A percentile compares a stretch with the other conserved stretches of the same genome.
Evolutionary conservation across 305 asterid species (phyloP).

Genomic region (Rubia balearica): DNA sequence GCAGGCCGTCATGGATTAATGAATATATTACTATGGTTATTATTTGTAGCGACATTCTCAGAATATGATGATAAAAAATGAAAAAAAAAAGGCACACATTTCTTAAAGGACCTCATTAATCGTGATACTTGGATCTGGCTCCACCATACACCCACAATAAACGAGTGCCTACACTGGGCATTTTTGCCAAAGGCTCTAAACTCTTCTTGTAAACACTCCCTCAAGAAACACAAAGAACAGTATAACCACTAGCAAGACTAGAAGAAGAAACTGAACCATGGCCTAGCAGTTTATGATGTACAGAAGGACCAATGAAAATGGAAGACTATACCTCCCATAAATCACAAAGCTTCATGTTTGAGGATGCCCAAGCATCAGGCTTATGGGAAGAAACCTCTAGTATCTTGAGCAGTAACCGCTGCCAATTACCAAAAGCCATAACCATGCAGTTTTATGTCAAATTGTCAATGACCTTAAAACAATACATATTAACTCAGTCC

Average conservation of each 20-base stretch:
- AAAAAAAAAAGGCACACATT: background rate
- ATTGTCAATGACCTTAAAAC: background rate
- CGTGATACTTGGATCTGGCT: background rate
- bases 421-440: conserved; percentile 22
- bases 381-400: conserved; percentile 29
- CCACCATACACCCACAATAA: background rate
- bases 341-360: conserved; percentile 38
- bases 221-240: conserved; percentile 7
- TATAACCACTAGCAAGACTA: background rate
- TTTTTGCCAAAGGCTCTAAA: background rate
- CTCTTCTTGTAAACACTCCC: background rate
- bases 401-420: conserved; percentile 67
- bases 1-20: background rate
- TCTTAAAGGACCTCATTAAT: background rate
- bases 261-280: background rate
- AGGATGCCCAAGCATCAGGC: conserved; percentile 31
- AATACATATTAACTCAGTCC: background rate
- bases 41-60: background rate
- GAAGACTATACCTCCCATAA: conserved; percentile 54
- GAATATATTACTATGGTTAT: background rate
- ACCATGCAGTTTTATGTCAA: background rate
- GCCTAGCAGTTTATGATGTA: background rate
- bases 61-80: background rate
- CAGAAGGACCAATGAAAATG: conserved; percentile 8
- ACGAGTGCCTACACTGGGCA: background rate